Evolutionary conservation across 2,329 filamentous ascomycete species (phyloP).

Genomic region (Talaromyces sp.): DNA sequence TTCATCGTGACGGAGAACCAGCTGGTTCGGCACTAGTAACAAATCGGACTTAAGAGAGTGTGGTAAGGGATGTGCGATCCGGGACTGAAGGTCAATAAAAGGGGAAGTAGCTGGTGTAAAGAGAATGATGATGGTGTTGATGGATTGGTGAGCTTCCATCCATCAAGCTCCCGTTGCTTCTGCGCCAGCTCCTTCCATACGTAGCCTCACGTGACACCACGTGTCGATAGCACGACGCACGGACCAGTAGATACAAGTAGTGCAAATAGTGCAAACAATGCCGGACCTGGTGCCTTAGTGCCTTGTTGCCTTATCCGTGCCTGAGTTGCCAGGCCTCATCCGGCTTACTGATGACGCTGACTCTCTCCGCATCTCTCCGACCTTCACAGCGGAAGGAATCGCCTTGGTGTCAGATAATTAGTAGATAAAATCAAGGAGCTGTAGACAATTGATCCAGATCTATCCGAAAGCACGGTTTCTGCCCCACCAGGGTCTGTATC

Average conservation of each 20-base stretch:
- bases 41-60: not conserved
- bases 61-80: not conserved
- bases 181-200: conserved; percentile 5
- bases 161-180: conserved; percentile 14
- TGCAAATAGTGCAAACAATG: conserved; percentile 14
- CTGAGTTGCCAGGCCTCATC: conserved; percentile 10
- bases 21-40: not conserved
- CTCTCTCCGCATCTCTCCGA: conserved; percentile 31
- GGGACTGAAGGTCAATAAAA: no score
- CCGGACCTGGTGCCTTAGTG: not conserved
- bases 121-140: not conserved
- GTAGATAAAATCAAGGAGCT: conserved; percentile 10
- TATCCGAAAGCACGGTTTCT: conserved; percentile 21
- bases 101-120: not conserved
- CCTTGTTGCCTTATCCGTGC: not conserved
- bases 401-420: conserved; percentile 23
- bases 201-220: conserved; percentile 12
- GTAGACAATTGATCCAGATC: conserved; percentile 4
- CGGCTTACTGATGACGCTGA: not conserved
- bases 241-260: not conserved
- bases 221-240: not conserved
- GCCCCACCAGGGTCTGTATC: conserved; percentile 39
- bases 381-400: conserved; percentile 37
- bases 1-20: conserved; percentile 32
- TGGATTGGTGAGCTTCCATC: conserved; percentile 11